Percentiles rank a stretch among this genome's conserved stretches.
Evolutionary conservation across 2,329 filamentous ascomycete genomes (phyloP).

Genomic region (Colletotrichum agaves): DNA sequence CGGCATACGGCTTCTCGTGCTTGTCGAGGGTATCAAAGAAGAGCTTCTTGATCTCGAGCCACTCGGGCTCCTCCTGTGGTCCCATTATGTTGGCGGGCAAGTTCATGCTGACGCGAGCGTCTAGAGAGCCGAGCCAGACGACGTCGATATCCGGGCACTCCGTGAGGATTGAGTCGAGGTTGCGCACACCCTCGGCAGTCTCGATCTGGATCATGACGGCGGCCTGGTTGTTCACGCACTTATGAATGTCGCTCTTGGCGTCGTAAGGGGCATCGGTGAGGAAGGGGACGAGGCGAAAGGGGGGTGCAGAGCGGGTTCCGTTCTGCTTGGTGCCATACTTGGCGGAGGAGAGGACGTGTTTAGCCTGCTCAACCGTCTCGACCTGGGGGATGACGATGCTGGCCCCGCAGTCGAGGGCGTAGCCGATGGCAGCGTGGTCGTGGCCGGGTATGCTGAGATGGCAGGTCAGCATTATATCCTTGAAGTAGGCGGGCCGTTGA

Average conservation of each 20-base stretch:
- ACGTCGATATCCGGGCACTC: conserved; percentile 57
- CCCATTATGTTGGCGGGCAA: conserved; percentile 47
- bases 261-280: conserved; percentile 52
- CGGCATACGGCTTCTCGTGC: conserved; percentile 56
- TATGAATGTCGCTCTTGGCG: conserved; percentile 46
- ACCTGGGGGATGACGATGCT: conserved; percentile 58
- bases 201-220: conserved; percentile 62
- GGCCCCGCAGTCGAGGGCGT: conserved; percentile 60
- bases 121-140: conserved; percentile 59
- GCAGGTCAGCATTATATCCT: conserved; percentile 1
- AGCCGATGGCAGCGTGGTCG: conserved; percentile 58
- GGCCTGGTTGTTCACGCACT: conserved; percentile 57
- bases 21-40: conserved; percentile 54
- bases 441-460: conserved; percentile 51
- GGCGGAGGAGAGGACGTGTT: conserved; percentile 53
- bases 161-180: conserved; percentile 61
- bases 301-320: conserved; percentile 58
- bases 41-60: conserved; percentile 50
- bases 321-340: conserved; percentile 54
- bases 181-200: conserved; percentile 52
- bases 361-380: conserved; percentile 58
- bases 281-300: conserved; percentile 52
- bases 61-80: conserved; percentile 51
- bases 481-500: neutral
- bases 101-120: conserved; percentile 57